Base-by-base conservation (phyloP, 345 rosid species). In the Salix viminalis region DNA sequence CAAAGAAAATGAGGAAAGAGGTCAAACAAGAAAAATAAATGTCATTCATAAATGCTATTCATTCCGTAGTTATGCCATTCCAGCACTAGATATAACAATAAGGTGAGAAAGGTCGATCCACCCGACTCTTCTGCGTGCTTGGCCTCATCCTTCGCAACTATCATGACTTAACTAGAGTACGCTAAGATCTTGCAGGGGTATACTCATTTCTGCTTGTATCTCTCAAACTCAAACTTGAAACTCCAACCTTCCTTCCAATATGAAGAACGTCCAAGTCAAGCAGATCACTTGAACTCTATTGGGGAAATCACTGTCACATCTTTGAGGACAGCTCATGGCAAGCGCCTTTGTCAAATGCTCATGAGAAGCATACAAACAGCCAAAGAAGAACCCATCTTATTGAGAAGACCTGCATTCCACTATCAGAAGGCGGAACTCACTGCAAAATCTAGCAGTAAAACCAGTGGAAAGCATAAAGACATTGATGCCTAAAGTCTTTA, bases 81-180 rank as follows among this genome's bases (percentile, higher is more conserved):
- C 74, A 44, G 67, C 44, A 69, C 74, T 54, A 69, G 69, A 70
- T 26, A 46, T 44, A 64, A 50, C 61, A 48, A 52, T 64, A 58
- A 12, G 76, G 56, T 56, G 42, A 82, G 70, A 67, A 72, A 76
- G 36, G 26, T 75, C 75, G 58, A 74, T 75, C 77, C 52, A 76
- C 83, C 85, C 81, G 77, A 83, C 85, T 79, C 86, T 77, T 76
- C 61, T 67, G 74, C 56, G 74, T 46, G 77, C 42, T 56, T 6
- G 42, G 69, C 42, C 73, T 75, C 71, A 79, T 69, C 77, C 72
- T 58, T 76, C 42, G 72, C 80, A 80, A 69, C 76, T 65, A 32
- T 73, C 77, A 61, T 67, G 62, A 56, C 77, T 71, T 64, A 54
- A 76, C 70, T 74, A 71, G 46, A 6, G 58, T 46, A 81, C 50